Conservation (phyloP, 2,329 filamentous ascomycete species). For the Davidsoniella australis region DNA sequence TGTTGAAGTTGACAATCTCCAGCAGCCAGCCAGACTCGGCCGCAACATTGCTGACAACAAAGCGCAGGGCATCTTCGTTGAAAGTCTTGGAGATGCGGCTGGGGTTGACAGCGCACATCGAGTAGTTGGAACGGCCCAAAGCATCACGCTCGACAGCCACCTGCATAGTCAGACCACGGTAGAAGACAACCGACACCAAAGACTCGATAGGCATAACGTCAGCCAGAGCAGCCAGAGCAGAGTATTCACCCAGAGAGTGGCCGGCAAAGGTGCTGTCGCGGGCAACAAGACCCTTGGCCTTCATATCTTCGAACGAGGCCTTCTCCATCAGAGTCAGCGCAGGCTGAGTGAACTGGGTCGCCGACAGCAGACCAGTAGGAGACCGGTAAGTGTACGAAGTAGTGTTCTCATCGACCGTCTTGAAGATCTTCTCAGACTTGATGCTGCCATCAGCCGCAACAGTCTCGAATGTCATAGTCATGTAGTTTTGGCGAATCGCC, state of each 20-base stretch:
- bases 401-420: constrained; percentile 84
- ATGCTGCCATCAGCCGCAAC: constrained; percentile 78
- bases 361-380: constrained; percentile 82
- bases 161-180: constrained; percentile 97
- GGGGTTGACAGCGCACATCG: constrained; percentile 97
- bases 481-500: constrained; percentile 96
- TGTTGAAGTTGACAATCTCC: constrained; percentile 96
- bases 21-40: constrained; percentile 90
- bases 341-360: constrained; percentile 96
- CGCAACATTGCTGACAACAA: constrained; percentile 87
- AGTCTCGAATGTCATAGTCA: constrained; percentile 99
- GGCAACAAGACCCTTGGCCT: constrained; percentile 86
- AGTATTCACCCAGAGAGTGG: constrained; percentile 96
- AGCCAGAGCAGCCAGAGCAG: constrained; percentile 82
- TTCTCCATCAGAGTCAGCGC: constrained; percentile 98
- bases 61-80: constrained; percentile 92
- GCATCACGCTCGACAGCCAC: constrained; percentile 95
- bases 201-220: constrained; percentile 99
- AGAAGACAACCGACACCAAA: constrained; percentile 96
- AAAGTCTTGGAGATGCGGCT: constrained; percentile 97
- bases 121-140: constrained; percentile 87
- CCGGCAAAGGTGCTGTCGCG: constrained; percentile 94
- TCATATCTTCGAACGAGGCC: constrained; percentile 98
- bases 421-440: constrained; percentile 99
- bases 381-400: constrained; percentile 95